These are phyloP conservation scores for Candida silvatica DNA, from an alignment of 805 yeast species.

Conservation along the genomic window DNA sequence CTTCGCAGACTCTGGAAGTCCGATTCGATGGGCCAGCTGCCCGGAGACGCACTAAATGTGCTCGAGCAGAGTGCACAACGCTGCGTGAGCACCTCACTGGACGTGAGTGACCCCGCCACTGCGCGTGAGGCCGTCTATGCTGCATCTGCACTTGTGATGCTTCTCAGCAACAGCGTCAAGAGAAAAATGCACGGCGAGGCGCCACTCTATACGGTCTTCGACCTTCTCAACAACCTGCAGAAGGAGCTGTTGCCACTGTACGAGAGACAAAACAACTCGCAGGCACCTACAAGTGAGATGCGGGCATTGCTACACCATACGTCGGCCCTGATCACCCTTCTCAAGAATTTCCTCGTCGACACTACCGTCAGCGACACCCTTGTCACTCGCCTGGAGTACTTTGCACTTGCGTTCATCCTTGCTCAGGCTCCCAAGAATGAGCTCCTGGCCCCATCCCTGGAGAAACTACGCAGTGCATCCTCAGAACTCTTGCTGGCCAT, in stretches of 20 bases:
- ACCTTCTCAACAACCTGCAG: slow-evolving; percentile 25
- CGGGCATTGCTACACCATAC: not conserved
- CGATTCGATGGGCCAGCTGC: not conserved
- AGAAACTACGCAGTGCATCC: slow-evolving; percentile 20
- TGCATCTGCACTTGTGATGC: slow-evolving; percentile 27
- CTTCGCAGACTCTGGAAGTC: not conserved
- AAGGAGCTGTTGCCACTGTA: slow-evolving; percentile 6
- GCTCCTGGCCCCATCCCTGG: slow-evolving; percentile 6
- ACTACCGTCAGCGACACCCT: slow-evolving; percentile 9
- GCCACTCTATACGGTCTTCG: slow-evolving; percentile 31
- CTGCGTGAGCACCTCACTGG: too few relatives aligned
- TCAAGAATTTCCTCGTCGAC: not conserved
- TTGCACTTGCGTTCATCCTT: slow-evolving; percentile 34
- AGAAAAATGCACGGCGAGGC: slow-evolving; percentile 41
- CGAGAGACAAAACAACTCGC: too few relatives aligned
- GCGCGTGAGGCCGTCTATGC: too few relatives aligned
- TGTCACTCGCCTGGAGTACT: slow-evolving; percentile 52
- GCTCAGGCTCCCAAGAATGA: slow-evolving; percentile 15
- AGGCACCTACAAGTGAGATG: too few relatives aligned
- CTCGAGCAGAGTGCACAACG: too few relatives aligned
- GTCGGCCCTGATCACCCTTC: not conserved
- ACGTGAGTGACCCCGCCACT: too few relatives aligned
- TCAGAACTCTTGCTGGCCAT: slow-evolving; percentile 27
- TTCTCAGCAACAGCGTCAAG: slow-evolving; percentile 28
- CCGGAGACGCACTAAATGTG: too few relatives aligned